Base-by-base conservation (phyloP, 2,329 filamentous ascomycete genomes). In the Apiospora sp. region DNA sequence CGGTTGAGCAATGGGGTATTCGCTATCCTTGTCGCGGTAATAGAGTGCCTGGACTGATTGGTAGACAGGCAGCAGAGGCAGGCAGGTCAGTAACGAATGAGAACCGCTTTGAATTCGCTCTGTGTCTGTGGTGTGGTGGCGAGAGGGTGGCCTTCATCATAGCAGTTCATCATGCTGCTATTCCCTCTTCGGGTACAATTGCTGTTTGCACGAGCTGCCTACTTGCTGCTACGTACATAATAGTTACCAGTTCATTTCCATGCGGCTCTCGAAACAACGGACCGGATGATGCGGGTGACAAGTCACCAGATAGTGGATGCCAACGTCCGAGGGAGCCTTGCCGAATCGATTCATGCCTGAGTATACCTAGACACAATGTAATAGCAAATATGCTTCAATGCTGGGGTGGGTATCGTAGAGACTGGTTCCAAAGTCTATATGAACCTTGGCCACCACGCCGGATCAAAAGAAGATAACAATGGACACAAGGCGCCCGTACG, bases 271-370 rank as follows among this genome's bases (percentile, higher is more conserved):
- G 58, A 64, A 64, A 41, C 58, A 64, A 64, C 19, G 58, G 34
- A 41, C 58, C 58, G 58, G 58, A 64, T 64, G 58, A 64, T 64
- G 58, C 58, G 58, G 34, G 22, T 64, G 58, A 64, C 34, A 64
- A 64, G 34, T 34, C 58, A 64, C 34, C 58, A 64, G 58, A 64
- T 16, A 37, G 54, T 37, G 54, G 54, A 37, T 61, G 30, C 30
- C 19, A 37, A 37, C 30, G 51, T 14, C 27, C 14, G 27, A 34
- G 27, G 14, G 51, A 58, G 27, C 24, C 34, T 58, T 30, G 22
- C 51, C 27, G 51, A 3, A 58, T 34, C 14, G 14, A 34, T 58
- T 58, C 51, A 58, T 58, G 51, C 27, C 30, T 16, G 30, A 19
- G 54, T 37, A 37, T n/a, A n/a, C n/a, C n/a, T n/a, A 61, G 27